These are phyloP conservation scores for Hypomyces rosellus DNA, from an alignment of 2,329 filamentous ascomycete species.

Conservation along the genomic window DNA sequence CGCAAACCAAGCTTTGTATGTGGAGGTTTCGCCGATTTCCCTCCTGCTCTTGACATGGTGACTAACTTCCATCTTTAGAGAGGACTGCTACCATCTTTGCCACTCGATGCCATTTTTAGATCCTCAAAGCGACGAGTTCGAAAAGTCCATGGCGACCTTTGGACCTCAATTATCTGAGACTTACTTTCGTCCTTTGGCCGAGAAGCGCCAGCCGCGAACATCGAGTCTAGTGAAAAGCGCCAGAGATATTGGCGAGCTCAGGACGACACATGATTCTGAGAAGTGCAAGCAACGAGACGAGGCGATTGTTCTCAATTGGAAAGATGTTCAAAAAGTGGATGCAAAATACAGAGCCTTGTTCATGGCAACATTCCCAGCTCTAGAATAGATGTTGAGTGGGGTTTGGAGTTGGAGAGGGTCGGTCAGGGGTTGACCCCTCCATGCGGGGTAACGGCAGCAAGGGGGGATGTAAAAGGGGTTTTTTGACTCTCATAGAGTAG, in stretches of 20 bases:
- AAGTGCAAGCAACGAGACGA: background rate
- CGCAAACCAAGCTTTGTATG: constrained; percentile 14
- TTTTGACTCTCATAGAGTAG: no score
- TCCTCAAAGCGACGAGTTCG: constrained; percentile 1
- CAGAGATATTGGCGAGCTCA: constrained; percentile 10
- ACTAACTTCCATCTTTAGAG: background rate
- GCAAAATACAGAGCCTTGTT: background rate
- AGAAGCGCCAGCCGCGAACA: constrained; percentile 15
- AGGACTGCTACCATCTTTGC: constrained; percentile 6
- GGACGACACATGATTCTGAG: background rate
- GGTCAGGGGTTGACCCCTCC: no score
- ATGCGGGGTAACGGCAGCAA: no score
- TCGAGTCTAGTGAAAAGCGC: constrained; percentile 15
- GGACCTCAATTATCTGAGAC: background rate
- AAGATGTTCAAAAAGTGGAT: background rate
- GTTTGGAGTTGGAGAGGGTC: no score
- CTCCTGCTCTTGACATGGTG: background rate
- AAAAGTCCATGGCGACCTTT: background rate
- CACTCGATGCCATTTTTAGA: constrained; percentile 1
- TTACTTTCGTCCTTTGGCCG: constrained; percentile 8
- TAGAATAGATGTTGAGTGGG: no score
- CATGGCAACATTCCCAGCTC: background rate
- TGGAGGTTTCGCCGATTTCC: background rate
- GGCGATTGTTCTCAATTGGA: background rate
- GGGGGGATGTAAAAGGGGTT: no score